These are phyloP conservation scores for Straminergon stramineum DNA, from an alignment of 225 moss, liverwort and hornwort genomes.

Conservation along the genomic window DNA sequence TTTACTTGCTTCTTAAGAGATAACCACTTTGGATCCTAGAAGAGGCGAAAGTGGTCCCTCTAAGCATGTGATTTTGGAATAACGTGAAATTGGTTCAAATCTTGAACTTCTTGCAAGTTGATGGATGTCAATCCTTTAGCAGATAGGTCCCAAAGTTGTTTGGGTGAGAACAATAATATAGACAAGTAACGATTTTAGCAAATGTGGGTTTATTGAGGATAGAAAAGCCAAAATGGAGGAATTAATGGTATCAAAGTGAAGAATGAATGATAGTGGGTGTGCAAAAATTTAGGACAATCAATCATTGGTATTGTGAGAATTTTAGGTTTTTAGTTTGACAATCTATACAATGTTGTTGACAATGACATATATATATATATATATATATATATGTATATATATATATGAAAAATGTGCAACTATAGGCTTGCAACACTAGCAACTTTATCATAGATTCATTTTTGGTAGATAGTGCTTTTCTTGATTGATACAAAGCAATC, in stretches of 20 bases:
- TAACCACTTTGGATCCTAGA: fast-evolving
- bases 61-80: not conserved
- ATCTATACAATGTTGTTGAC: not conserved
- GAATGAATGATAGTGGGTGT: not conserved
- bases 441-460: not conserved
- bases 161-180: not conserved
- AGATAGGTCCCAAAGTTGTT: not conserved
- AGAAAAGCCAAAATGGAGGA: not conserved
- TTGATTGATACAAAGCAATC: not conserved
- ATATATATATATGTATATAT: no score
- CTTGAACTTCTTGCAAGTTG: not conserved
- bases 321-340: not conserved
- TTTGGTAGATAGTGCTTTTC: not conserved
- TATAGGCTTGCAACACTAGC: fast-evolving
- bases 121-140: no score
- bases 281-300: not conserved
- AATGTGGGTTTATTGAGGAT: not conserved
- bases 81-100: not conserved
- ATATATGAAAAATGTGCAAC: fast-evolving
- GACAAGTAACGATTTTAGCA: not conserved
- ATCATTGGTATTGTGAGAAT: fast-evolving
- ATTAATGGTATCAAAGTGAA: fast-evolving
- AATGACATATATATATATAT: no score
- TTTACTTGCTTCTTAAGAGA: not conserved
- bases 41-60: not conserved